Base-by-base conservation (phyloP, 1,139 yeast genomes). In the Meyerozyma guilliermondii region DNA sequence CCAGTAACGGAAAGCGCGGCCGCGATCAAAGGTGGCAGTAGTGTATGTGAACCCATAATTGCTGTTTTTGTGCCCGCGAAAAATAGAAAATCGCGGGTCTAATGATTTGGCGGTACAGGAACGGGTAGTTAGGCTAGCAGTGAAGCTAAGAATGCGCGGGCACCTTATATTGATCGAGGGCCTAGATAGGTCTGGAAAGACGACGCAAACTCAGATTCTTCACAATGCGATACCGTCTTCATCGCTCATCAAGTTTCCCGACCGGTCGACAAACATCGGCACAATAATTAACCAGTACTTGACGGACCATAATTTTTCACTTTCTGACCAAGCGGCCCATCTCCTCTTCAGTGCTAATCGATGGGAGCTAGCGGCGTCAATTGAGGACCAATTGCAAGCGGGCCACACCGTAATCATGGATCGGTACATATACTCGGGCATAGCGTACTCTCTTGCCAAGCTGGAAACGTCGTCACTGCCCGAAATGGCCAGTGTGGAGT, bases 361-460 rank as follows among this genome's bases (percentile, higher is more conserved):
- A 50, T 94, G 98, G 98, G 98, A 92, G 62, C 58, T 80, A 28
- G 75, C 74, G 5, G 62, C 69, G 1, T 59, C 62, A n/a, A 78
- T 94, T 5, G 55, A 63, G 8, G 46, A 59, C 1, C 58, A 66
- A 14, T 62, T 91, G 33, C 56, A 66, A 1, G 49, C 58, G 0
- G 97, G 96, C 0, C 58, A 60, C 7, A 71, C 73, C 41, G 76
- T 92, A 1, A 72, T 94, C 0, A 61, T 89, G 46, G 99, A 94
- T 59, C 68, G 99, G 49, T 94, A 92, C 58, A 84, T 87, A 6
- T 92, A 87, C 58, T 88, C 97, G 0, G 98, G 99, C 0, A 79
- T 89, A 13, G 96, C 97, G 4, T 94, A 91, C 58, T 83, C 96
- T 0, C 71, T 87, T 4, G 96, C 98, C n/a, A 91, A 92, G 59